These are phyloP conservation scores for Paraglomus brasilianum DNA, from an alignment of 192 early-diverging fungal species.

Conservation along the genomic window DNA sequence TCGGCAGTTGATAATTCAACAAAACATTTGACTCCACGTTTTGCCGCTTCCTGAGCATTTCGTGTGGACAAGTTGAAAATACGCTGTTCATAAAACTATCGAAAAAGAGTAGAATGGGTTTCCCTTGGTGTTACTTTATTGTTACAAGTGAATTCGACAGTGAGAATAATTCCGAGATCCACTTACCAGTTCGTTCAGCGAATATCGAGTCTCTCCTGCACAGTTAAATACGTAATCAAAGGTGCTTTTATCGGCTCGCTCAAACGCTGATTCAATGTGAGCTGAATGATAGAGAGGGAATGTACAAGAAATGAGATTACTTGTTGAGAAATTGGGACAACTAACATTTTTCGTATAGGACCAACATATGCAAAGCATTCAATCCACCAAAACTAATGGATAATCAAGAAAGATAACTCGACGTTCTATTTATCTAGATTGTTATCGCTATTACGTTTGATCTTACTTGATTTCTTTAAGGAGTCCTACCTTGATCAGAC, in stretches of 20 bases:
- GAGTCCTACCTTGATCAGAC: constrained; percentile 60
- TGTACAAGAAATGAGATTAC: constrained; percentile 6
- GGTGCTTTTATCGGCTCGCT: constrained; percentile 57
- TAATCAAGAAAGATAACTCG: neutral
- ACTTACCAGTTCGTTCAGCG: constrained; percentile 73
- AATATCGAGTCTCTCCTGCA: constrained; percentile 94
- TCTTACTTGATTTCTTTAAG: neutral
- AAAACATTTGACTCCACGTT: constrained; percentile 69
- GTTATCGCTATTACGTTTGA: neutral
- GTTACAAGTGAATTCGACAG: neutral
- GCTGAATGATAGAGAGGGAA: constrained; percentile 43
- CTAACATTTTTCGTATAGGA: neutral
- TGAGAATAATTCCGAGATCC: constrained; percentile 1
- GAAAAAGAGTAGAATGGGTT: neutral
- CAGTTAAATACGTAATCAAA: constrained; percentile 96
- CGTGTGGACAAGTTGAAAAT: constrained; percentile 67
- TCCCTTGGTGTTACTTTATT: neutral
- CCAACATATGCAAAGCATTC: too few species aligned
- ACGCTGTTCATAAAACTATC: constrained; percentile 81
- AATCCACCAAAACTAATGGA: neutral
- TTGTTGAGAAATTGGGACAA: neutral
- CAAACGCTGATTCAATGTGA: constrained; percentile 71
- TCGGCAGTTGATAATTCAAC: constrained; percentile 89
- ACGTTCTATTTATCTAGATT: neutral
- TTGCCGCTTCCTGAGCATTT: constrained; percentile 83